These are phyloP conservation scores for Elsinoe fawcettii DNA, from an alignment of 2,329 filamentous ascomycete genomes.

Conservation along the genomic window DNA sequence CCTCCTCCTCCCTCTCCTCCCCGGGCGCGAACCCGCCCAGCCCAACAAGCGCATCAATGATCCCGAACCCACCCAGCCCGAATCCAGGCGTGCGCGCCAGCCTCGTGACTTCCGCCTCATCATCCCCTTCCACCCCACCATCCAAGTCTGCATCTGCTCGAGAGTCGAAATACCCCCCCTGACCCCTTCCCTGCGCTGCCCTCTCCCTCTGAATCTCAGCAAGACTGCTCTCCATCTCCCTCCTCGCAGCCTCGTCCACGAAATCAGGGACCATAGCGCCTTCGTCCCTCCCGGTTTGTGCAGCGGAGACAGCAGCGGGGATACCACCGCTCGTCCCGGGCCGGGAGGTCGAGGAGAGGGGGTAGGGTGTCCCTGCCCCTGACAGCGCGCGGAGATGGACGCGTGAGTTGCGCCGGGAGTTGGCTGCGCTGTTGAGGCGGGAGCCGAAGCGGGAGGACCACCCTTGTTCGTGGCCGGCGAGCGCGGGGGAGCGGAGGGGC, in stretches of 20 bases:
- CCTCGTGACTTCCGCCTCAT: constrained; percentile 46
- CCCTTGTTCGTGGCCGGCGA: constrained; percentile 14
- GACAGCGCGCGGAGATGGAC: neutral
- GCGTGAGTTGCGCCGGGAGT: constrained; percentile 15
- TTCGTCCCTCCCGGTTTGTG: neutral
- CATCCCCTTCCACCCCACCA: constrained; percentile 27
- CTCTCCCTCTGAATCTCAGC: neutral
- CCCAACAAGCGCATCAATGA: constrained; percentile 46
- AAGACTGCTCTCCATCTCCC: constrained; percentile 2
- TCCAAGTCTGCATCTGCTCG: neutral
- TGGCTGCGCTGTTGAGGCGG: constrained; percentile 15
- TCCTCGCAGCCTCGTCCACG: constrained; percentile 30
- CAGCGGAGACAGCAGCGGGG: neutral
- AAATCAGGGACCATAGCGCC: constrained; percentile 36
- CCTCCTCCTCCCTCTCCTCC: neutral
- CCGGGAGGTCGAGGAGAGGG: neutral
- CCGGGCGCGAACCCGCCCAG: constrained; percentile 44
- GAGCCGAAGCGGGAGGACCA: constrained; percentile 19
- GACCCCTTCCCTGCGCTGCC: constrained; percentile 23
- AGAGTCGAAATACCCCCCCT: constrained; percentile 24
- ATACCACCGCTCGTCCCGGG: constrained; percentile 14
- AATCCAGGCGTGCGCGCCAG: constrained; percentile 46
- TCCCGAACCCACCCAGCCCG: constrained; percentile 43
- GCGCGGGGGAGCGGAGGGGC: neutral
- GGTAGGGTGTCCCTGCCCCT: neutral